A percentile compares a stretch with the other conserved stretches of the same genome.
These are phyloP conservation scores for Phaeoacremonium minimum DNA, from an alignment of 2,329 filamentous ascomycete genomes.

Conservation along the genomic window DNA sequence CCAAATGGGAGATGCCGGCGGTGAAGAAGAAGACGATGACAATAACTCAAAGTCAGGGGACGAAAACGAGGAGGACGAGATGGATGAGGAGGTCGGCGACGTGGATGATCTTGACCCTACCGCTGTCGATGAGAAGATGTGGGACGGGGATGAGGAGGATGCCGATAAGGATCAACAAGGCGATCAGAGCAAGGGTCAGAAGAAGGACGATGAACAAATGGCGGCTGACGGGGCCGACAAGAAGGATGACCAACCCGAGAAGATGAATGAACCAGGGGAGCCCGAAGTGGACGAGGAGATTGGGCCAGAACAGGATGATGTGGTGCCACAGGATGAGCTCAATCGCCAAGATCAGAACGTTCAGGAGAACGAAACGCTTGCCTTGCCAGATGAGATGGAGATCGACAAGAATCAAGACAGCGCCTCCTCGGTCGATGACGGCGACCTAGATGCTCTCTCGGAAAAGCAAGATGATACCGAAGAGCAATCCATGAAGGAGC, in stretches of 20 bases:
- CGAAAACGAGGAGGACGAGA: conserved; percentile 64
- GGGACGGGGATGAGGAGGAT: conserved; percentile 81
- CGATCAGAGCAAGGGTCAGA: conserved; percentile 66
- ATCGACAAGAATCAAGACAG: conserved; percentile 21
- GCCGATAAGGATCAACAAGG: conserved; percentile 79
- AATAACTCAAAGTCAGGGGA: conserved; percentile 58
- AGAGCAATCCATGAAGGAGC: conserved; percentile 16
- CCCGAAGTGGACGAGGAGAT: conserved; percentile 34
- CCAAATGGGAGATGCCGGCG: conserved; percentile 65
- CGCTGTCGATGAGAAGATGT: conserved; percentile 97
- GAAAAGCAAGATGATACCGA: conserved; percentile 28
- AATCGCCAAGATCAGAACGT: conserved; percentile 57
- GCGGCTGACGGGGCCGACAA: conserved; percentile 55
- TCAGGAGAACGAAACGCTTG: conserved; percentile 19
- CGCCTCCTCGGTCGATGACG: conserved; percentile 7
- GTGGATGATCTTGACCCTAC: conserved; percentile 87
- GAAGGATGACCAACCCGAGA: conserved; percentile 28
- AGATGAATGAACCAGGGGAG: conserved; percentile 41
- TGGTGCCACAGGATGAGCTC: conserved; percentile 49
- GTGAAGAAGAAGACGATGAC: conserved; percentile 56
- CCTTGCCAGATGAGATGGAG: conserved; percentile 21
- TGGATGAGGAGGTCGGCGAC: conserved; percentile 86
- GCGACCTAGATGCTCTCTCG: conserved; percentile 35
- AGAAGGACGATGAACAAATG: conserved; percentile 60
- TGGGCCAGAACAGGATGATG: conserved; percentile 53